Percentiles rank a stretch among this genome's conserved stretches.
Evolutionary conservation across 2,329 filamentous ascomycete genomes (phyloP).

Genomic region (Pseudopithomyces maydicus): DNA sequence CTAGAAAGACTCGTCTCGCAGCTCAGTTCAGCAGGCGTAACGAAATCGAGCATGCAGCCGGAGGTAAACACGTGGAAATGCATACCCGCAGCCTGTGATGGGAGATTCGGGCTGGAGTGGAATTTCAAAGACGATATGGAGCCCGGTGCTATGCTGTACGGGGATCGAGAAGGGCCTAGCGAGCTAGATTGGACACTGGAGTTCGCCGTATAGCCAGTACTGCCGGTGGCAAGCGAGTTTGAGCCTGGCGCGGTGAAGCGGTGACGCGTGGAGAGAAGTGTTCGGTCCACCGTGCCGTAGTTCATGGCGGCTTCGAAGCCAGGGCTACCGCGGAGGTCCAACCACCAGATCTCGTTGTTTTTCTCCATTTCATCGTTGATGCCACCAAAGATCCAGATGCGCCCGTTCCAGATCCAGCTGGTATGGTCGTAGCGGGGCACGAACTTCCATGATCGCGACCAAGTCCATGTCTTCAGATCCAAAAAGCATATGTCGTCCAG

Average conservation of each 20-base stretch:
- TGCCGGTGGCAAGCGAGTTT: conserved; percentile 44
- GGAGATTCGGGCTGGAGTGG: conserved; percentile 81
- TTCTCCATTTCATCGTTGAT: conserved; percentile 97
- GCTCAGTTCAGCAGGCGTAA: conserved; percentile 88
- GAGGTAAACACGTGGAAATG: conserved; percentile 97
- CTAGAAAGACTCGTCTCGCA: conserved; percentile 91
- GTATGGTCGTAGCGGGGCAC: conserved; percentile 94
- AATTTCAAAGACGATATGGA: conserved; percentile 91
- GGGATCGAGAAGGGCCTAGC: conserved; percentile 50
- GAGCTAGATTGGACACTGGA: conserved; percentile 63
- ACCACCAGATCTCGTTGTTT: conserved; percentile 94
- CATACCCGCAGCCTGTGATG: conserved; percentile 85
- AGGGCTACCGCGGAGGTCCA: conserved; percentile 89
- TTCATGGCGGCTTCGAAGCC: conserved; percentile 76
- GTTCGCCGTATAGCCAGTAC: conserved; percentile 72
- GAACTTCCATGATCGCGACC: conserved; percentile 96
- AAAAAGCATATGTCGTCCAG: conserved; percentile 96
- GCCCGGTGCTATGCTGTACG: conserved; percentile 72
- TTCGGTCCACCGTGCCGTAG: conserved; percentile 57
- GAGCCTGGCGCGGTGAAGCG: conserved; percentile 34
- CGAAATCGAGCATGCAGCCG: conserved; percentile 89
- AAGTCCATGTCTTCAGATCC: conserved; percentile 95
- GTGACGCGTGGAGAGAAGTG: conserved; percentile 37
- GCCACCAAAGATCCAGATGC: conserved; percentile 96
- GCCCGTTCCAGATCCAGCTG: conserved; percentile 88